These are phyloP conservation scores for Neofusicoccum kwambonambiense DNA, from an alignment of 2,329 filamentous ascomycete genomes.

Conservation along the genomic window DNA sequence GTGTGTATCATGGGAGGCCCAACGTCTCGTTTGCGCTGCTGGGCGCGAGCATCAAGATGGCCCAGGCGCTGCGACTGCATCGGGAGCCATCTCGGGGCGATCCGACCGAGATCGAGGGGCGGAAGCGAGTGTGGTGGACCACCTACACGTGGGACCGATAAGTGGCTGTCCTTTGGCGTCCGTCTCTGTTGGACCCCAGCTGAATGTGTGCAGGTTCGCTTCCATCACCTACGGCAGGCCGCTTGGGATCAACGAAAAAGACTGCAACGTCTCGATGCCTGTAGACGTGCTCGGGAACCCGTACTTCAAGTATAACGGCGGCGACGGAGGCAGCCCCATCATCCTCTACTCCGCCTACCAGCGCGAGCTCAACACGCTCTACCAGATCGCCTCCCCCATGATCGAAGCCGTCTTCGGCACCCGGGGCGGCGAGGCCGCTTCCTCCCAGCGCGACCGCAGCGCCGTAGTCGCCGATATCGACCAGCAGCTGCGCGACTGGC, in stretches of 20 bases:
- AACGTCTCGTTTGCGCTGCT: slow-evolving; percentile 41
- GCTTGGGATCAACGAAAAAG: slow-evolving; percentile 43
- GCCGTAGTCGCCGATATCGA: slow-evolving; percentile 24
- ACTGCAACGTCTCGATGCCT: slow-evolving; percentile 39
- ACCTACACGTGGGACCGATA: slow-evolving; percentile 44
- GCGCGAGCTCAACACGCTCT: slow-evolving; percentile 30
- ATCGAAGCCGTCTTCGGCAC: slow-evolving; percentile 31
- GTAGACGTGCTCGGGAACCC: slow-evolving; percentile 32
- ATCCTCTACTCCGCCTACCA: slow-evolving; percentile 27
- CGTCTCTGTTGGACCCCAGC: no score
- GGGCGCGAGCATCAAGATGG: slow-evolving; percentile 39
- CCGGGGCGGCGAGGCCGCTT: slow-evolving; percentile 16
- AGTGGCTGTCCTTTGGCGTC: no score
- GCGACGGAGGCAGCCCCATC: not conserved
- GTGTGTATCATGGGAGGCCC: slow-evolving; percentile 44
- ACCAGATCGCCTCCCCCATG: slow-evolving; percentile 31
- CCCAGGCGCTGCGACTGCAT: slow-evolving; percentile 37
- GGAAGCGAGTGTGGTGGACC: slow-evolving; percentile 44
- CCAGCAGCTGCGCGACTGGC: slow-evolving; percentile 26
- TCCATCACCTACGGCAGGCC: slow-evolving; percentile 44
- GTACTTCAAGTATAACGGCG: not conserved
- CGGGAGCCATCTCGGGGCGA: slow-evolving; percentile 27
- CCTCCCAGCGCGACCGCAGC: slow-evolving; percentile 20
- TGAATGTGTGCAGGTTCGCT: slow-evolving; percentile 29
- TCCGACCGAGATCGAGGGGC: slow-evolving; percentile 32